Evolutionary conservation across 176 grass and related monocot species (phyloP).

Genomic region (Zoysia pacifica): DNA sequence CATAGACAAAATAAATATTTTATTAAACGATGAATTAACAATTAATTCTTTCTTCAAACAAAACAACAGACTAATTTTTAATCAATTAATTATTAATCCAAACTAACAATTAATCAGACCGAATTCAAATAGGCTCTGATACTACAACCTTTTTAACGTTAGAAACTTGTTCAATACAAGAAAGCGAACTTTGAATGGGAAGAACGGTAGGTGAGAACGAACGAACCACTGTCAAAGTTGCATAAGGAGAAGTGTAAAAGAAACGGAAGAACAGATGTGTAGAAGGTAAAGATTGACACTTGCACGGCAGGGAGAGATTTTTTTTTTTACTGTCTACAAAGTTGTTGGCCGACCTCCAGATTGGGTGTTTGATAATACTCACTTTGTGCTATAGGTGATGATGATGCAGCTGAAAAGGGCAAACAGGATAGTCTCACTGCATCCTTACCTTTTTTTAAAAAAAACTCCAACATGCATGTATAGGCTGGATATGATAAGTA

Average conservation of each 20-base stretch:
- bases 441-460: neutral
- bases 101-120: too few species aligned
- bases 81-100: too few species aligned
- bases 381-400: neutral
- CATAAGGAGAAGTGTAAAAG: neutral
- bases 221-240: neutral
- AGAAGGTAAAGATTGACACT: neutral
- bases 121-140: too few species aligned
- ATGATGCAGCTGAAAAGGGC: neutral
- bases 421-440: neutral
- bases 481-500: neutral
- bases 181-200: neutral
- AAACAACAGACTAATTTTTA: too few species aligned
- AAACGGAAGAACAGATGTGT: neutral
- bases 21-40: too few species aligned
- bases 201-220: constrained; percentile 12
- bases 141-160: too few species aligned
- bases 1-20: too few species aligned
- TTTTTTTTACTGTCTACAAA: neutral
- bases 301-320: neutral
- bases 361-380: neutral
- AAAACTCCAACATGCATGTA: neutral
- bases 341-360: neutral
- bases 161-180: neutral
- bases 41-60: too few species aligned